phyloP scores from a whole-genome alignment of 1,284 basidiomycete genomes.

The Cystobasidium sp. region DNA sequence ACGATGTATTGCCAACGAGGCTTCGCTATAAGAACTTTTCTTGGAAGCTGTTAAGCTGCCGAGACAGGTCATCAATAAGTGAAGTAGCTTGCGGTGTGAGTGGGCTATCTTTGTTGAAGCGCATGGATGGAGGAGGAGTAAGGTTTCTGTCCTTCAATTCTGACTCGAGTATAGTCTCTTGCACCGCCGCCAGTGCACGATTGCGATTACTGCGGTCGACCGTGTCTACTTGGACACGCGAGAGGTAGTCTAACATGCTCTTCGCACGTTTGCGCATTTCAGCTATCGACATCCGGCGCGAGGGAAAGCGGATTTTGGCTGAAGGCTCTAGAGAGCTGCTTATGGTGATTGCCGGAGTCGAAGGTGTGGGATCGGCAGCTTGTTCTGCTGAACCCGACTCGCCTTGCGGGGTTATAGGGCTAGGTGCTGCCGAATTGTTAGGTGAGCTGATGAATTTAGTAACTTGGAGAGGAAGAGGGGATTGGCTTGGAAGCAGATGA shows the following conservation, averaged over 20 bases:
- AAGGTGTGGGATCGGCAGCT: neutral
- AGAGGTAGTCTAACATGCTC: slow-evolving; percentile 84
- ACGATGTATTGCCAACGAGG: neutral
- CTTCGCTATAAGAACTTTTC: slow-evolving; percentile 64
- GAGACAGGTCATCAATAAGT: slow-evolving; percentile 84
- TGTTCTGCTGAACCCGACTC: slow-evolving; percentile 3
- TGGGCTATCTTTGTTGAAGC: slow-evolving; percentile 15
- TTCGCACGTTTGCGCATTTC: slow-evolving; percentile 97
- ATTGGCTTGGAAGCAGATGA: slow-evolving; percentile 76
- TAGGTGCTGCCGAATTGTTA: slow-evolving; percentile 54
- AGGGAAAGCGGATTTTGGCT: slow-evolving; percentile 90
- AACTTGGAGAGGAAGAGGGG: slow-evolving; percentile 76
- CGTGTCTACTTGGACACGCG: slow-evolving; percentile 57
- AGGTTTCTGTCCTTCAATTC: slow-evolving; percentile 60
- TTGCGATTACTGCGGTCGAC: slow-evolving; percentile 56
- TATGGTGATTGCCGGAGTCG: slow-evolving; percentile 3
- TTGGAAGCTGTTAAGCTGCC: slow-evolving; percentile 82
- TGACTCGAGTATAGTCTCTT: slow-evolving; percentile 61
- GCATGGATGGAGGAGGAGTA: slow-evolving; percentile 26
- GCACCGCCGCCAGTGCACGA: slow-evolving; percentile 66
- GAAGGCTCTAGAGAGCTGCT: slow-evolving; percentile 70
- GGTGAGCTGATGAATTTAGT: slow-evolving; percentile 55
- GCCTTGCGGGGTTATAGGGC: slow-evolving; percentile 44
- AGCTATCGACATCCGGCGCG: slow-evolving; percentile 87
- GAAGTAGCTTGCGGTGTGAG: slow-evolving; percentile 63